phyloP scores from a whole-genome alignment of 352 stramenopile species.

The Globisporangium acanthophoron region DNA sequence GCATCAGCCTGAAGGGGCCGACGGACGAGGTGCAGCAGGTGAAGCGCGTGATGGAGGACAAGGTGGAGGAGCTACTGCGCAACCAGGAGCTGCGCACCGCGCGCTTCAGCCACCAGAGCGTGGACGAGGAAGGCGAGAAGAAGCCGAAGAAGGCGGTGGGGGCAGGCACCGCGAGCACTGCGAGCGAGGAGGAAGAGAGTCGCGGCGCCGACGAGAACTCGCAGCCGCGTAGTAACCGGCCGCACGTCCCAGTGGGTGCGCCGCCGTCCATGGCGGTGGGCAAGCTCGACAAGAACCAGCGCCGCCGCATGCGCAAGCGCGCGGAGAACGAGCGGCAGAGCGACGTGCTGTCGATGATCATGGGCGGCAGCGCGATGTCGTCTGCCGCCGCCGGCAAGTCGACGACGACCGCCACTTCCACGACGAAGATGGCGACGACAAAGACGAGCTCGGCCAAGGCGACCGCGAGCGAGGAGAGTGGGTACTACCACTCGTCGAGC shows the following conservation, averaged over 20 bases:
- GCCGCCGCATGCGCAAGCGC: conserved; percentile 70
- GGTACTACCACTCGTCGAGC: conserved; percentile 66
- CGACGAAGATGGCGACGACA: not conserved
- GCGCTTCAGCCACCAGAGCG: conserved; percentile 6
- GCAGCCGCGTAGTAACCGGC: conserved; percentile 15
- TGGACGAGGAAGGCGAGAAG: conserved; percentile 31
- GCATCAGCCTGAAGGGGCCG: conserved; percentile 53
- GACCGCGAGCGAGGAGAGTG: conserved; percentile 13
- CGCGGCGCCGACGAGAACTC: conserved; percentile 27
- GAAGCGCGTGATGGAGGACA: conserved; percentile 62
- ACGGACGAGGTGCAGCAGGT: conserved; percentile 44
- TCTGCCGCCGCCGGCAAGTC: conserved; percentile 6
- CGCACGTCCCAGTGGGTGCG: conserved; percentile 27
- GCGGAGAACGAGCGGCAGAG: conserved; percentile 67
- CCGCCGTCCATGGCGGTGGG: conserved; percentile 17
- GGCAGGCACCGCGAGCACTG: not conserved
- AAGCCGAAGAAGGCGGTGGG: conserved; percentile 9
- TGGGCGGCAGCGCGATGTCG: conserved; percentile 20
- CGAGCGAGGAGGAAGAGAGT: not conserved
- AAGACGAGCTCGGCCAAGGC: conserved; percentile 10
- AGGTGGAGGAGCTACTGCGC: conserved; percentile 52
- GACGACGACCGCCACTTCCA: conserved; percentile 12
- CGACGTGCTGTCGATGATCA: conserved; percentile 59
- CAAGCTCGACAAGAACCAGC: conserved; percentile 80
- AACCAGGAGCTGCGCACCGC: conserved; percentile 44